A percentile compares a stretch with the other conserved stretches of the same genome.
phyloP scores from a whole-genome alignment of 345 rosid species.

The Dovyalis caffra region DNA sequence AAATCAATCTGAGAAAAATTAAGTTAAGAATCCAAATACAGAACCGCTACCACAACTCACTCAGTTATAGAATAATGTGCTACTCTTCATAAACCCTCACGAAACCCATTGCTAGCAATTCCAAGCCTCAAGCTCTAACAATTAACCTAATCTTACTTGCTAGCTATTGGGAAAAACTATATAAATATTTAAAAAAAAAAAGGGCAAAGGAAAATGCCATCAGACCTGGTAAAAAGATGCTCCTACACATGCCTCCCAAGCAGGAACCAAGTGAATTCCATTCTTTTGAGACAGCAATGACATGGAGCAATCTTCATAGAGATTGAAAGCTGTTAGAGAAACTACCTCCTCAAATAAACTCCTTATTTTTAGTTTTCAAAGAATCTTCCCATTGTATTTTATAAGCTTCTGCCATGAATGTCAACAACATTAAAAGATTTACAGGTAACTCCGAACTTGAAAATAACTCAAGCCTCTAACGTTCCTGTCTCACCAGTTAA shows the following conservation, averaged over 20 bases:
- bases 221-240: constrained; percentile 20
- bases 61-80: neutral
- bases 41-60: neutral
- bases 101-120: neutral
- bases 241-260: constrained; percentile 8
- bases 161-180: neutral
- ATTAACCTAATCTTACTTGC: neutral
- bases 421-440: constrained; percentile 29
- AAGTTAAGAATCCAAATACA: neutral
- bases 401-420: constrained; percentile 23
- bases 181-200: neutral
- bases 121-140: neutral
- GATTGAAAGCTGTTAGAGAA: neutral
- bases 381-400: constrained; percentile 26
- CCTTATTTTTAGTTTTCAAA: constrained; percentile 28
- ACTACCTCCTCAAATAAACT: constrained; percentile 14
- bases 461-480: constrained; percentile 25
- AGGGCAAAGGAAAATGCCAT: neutral
- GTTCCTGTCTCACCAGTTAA: constrained; percentile 30
- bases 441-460: constrained; percentile 19
- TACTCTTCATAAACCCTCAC: neutral
- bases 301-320: constrained; percentile 12
- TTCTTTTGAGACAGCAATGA: constrained; percentile 3
- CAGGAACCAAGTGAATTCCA: neutral
- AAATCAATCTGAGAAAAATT: neutral